Evolutionary conservation across 257 asterid genomes (phyloP), one percentile per base, ranked within the genome.

Genomic region (Linderniella brevidens): DNA sequence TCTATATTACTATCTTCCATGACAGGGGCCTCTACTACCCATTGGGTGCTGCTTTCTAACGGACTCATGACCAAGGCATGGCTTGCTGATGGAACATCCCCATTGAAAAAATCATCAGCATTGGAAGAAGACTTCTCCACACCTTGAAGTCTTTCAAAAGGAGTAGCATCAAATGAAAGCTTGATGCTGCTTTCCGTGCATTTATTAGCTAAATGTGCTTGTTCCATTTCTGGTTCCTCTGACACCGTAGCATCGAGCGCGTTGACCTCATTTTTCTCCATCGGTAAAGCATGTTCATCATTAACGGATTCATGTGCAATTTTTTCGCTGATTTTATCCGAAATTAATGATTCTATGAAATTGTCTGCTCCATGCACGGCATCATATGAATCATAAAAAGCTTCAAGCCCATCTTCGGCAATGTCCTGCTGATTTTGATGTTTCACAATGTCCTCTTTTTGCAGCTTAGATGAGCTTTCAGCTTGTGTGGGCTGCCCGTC

Each of bases 1-100:
- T 65, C 68, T 15, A 56, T 42, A 46, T 55, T 58, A 60, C 45
- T 37, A 14, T 40, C 69, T 14, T 44, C 54, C 63, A 55, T 43
- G 19, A 58, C 73, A 37, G 68, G 52, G 10, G 12, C 47, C 49
- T 37, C 70, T 32, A 37, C 70, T 32, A 37, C 76, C 61, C 61
- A 55, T 56, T 54, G 61, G 13, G 41, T 62, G 53, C 47, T 53
- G 44, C 54, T 53, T 53, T 70, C 70, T 37, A 41, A 45, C 48
- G 61, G 17, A 15, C 49, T 55, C 11, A 19, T 11, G 16, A 44
- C 19, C 17, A 9, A 52, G 49, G 50, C 61, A 41, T 42, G 58
- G 38, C 12, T 46, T 52, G 55, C 15, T 20, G 38, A 38, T 13
- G 49, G 49, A 66, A 46, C 25, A 48, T 50, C 49, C 42, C 14